phyloP scores from a whole-genome alignment of 1,139 yeast genomes.

The Blastobotrys petasosporus region DNA sequence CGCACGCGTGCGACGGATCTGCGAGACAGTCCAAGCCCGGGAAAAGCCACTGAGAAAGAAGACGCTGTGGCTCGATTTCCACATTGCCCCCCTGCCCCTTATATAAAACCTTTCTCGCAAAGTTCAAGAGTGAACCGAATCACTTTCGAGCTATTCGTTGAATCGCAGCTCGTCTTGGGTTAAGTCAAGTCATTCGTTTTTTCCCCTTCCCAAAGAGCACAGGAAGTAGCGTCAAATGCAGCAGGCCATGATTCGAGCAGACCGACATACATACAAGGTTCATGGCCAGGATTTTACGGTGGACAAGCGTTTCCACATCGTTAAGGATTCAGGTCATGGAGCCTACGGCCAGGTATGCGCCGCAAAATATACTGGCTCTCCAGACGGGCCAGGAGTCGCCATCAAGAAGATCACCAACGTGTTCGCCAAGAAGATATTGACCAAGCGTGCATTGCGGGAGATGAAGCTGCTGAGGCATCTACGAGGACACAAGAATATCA shows the following conservation, averaged over 20 bases:
- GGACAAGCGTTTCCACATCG: constrained; percentile 75
- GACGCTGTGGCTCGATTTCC: too few species aligned
- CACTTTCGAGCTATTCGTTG: too few species aligned
- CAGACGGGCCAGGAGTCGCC: constrained; percentile 66
- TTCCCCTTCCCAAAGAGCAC: too few species aligned
- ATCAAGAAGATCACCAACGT: constrained; percentile 88
- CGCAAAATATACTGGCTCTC: constrained; percentile 67
- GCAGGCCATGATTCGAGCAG: constrained; percentile 24
- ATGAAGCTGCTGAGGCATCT: constrained; percentile 82
- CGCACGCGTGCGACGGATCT: too few species aligned
- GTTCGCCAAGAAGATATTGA: constrained; percentile 79
- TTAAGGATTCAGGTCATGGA: constrained; percentile 92
- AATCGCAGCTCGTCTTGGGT: too few species aligned
- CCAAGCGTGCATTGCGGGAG: constrained; percentile 88
- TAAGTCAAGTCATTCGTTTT: too few species aligned
- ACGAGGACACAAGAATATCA: constrained; percentile 77
- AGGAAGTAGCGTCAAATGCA: not conserved
- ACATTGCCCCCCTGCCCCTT: too few species aligned
- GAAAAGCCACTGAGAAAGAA: too few species aligned
- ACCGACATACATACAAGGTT: constrained; percentile 48
- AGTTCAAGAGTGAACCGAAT: too few species aligned
- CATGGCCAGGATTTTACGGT: constrained; percentile 87
- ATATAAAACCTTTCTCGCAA: too few species aligned
- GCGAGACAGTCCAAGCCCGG: too few species aligned
- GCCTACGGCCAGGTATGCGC: constrained; percentile 96